phyloP scores from a whole-genome alignment of 2,329 filamentous ascomycete species.

The Calonectria ilicicola region DNA sequence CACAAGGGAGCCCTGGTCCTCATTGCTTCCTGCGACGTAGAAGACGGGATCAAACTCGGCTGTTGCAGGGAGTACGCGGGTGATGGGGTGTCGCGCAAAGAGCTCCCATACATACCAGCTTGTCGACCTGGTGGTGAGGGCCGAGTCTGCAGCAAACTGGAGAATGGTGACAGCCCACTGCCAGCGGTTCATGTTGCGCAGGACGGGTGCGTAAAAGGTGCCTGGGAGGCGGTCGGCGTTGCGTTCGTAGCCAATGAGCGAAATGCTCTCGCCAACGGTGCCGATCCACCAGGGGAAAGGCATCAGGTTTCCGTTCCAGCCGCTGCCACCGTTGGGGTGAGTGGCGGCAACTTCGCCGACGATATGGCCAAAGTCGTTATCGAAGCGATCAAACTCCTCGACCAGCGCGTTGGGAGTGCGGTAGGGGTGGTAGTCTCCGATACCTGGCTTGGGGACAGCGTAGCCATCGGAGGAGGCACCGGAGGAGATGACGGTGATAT shows the following conservation, averaged over 20 bases:
- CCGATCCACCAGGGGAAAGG: conserved; percentile 69
- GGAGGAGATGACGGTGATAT: conserved; percentile 68
- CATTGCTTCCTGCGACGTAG: conserved; percentile 62
- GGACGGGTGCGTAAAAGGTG: conserved; percentile 62
- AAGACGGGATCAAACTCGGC: conserved; percentile 59
- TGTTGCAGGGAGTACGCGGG: conserved; percentile 58
- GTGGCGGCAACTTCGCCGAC: conserved; percentile 64
- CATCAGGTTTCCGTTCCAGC: conserved; percentile 58
- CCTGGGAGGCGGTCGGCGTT: conserved; percentile 71
- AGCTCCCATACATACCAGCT: conserved; percentile 64
- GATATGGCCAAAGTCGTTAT: conserved; percentile 57
- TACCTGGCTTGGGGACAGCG: conserved; percentile 54
- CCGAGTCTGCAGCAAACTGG: conserved; percentile 61
- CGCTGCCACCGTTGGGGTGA: conserved; percentile 63
- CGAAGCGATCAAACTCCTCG: conserved; percentile 63
- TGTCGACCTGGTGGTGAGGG: conserved; percentile 61
- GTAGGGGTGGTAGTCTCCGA: conserved; percentile 66
- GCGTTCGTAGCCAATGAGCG: conserved; percentile 73
- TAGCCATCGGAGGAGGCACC: conserved; percentile 57
- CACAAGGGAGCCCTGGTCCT: conserved; percentile 54
- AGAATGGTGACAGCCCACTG: conserved; percentile 65
- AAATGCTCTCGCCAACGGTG: conserved; percentile 73
- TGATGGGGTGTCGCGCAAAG: conserved; percentile 59
- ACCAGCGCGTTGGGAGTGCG: conserved; percentile 63
- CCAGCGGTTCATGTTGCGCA: conserved; percentile 63